phyloP scores from a whole-genome alignment of 192 early-diverging fungal species.

The Lobosporangium transversale region DNA sequence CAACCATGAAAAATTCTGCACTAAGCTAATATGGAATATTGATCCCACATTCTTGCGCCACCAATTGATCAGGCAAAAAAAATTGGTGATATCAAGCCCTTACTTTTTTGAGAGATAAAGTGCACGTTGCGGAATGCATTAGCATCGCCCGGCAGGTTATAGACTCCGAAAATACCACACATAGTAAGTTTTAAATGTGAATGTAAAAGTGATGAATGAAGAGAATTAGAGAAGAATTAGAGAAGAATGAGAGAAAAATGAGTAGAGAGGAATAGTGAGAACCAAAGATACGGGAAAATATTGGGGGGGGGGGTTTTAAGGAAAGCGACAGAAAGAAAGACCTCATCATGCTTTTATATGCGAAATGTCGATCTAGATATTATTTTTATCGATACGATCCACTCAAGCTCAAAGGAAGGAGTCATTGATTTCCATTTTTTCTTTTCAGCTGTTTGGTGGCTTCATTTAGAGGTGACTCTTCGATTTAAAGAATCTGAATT shows the following conservation, averaged over 20 bases:
- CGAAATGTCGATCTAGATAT: too few species aligned
- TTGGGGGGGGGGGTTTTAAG: too few species aligned
- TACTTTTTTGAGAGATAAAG: slow-evolving; percentile 90
- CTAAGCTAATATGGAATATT: too few species aligned
- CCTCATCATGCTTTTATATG: not conserved
- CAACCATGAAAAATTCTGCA: too few species aligned
- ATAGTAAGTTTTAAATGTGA: slow-evolving; percentile 57
- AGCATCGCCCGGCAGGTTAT: slow-evolving; percentile 85
- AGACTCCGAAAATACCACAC: slow-evolving; percentile 98
- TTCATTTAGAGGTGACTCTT: not conserved
- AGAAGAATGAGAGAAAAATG: not conserved
- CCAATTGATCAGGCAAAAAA: too few species aligned
- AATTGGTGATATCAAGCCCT: slow-evolving; percentile 11
- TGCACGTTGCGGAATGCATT: slow-evolving; percentile 82
- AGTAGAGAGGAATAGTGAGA: not conserved
- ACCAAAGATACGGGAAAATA: too few species aligned
- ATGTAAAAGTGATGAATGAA: not conserved
- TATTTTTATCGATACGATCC: too few species aligned
- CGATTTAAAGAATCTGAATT: not conserved
- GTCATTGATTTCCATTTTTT: not conserved
- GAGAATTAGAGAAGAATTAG: not conserved
- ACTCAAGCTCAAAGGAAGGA: not conserved
- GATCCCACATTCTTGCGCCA: too few species aligned
- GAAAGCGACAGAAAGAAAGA: not conserved
- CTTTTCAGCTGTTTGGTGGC: not conserved